Base-by-base conservation (phyloP, 2,329 filamentous ascomycete species). In the Phyllosticta citribraziliensis region DNA sequence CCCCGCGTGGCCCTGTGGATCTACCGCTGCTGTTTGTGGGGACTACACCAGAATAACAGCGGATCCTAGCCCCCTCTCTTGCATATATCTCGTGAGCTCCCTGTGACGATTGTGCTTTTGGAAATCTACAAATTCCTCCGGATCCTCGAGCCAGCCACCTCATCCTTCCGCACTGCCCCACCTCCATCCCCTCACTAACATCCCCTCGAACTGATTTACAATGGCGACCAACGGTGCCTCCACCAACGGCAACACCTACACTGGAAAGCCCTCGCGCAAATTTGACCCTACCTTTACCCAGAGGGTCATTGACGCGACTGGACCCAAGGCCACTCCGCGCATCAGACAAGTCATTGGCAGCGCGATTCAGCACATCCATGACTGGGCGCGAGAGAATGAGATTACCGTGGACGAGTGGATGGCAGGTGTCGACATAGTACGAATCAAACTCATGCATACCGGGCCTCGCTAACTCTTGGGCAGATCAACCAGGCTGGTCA, bases 221-320 rank as follows among this genome's bases (percentile, higher is more conserved):
- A 70, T 69, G 68, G 60, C 65, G 30, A 56, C 65, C 24, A 68
- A 68, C 47, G 64, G 64, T 22, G 59, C 24, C 24, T 60, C 24
- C 5, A 27, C 52, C 52, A 60, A 56, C 40, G 58, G 52, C 55
- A 47, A 47, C 14, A n/a, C 40, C 40, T 30, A 30, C 27, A 17
- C 57, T 12, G 50, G 54, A 12, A 40, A 27, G 58, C 40, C 40
- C 6, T 33, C 62, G 25, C 25, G 30, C 35, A 70, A 76, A 66
- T 91, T 89, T 77, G 88, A 93, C 73, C 88, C 88, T 67, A 83
- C 82, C 76, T 91, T 92, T 78, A 93, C 89, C 58, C 75, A 85
- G 67, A 81, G 85, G 73, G 87, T 91, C 74, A 80, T 91, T 70
- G 82, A 88, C 65, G 81, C 85, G 67, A 91, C 90, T 79, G 84